Evolutionary conservation across 306 rosid genomes (phyloP).

Genomic region (Medicago arabica): DNA sequence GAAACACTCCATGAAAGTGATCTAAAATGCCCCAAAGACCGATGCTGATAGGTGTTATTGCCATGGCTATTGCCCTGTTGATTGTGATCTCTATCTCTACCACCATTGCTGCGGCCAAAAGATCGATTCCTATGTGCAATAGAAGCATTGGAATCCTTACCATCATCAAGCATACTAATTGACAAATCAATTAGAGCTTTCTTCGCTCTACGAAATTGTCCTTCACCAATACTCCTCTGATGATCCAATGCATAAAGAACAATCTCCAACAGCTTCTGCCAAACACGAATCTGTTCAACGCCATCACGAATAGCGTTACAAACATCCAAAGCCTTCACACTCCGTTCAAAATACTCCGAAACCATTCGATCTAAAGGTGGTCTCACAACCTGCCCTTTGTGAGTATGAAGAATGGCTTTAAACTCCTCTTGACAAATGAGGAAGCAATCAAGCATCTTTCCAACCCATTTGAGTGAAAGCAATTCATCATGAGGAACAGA

Average conservation of each 20-base stretch:
- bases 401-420: conserved; percentile 54
- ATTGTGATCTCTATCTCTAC: conserved; percentile 44
- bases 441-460: conserved; percentile 71
- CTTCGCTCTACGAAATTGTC: conserved; percentile 91
- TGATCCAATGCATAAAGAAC: conserved; percentile 68
- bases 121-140: conserved; percentile 77
- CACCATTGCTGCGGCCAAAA: conserved; percentile 62
- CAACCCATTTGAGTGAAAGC: conserved; percentile 70
- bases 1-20: conserved; percentile 96
- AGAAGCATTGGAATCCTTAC: conserved; percentile 63
- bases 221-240: conserved; percentile 73
- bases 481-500: conserved; percentile 49
- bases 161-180: conserved; percentile 82
- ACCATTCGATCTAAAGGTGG: conserved; percentile 73
- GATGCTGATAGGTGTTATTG: conserved; percentile 39
- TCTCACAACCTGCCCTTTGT: conserved; percentile 40
- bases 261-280: conserved; percentile 84
- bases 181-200: conserved; percentile 83
- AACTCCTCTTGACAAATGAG: conserved; percentile 73
- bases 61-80: conserved; percentile 2
- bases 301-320: conserved; percentile 92
- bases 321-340: conserved; percentile 90
- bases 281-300: conserved; percentile 81
- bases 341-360: conserved; percentile 75
- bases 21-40: conserved; percentile 67